A percentile compares a stretch with the other conserved stretches of the same genome.
These are phyloP conservation scores for Gynostemma pentaphyllum DNA, from an alignment of 306 rosid genomes.

Conservation along the genomic window DNA sequence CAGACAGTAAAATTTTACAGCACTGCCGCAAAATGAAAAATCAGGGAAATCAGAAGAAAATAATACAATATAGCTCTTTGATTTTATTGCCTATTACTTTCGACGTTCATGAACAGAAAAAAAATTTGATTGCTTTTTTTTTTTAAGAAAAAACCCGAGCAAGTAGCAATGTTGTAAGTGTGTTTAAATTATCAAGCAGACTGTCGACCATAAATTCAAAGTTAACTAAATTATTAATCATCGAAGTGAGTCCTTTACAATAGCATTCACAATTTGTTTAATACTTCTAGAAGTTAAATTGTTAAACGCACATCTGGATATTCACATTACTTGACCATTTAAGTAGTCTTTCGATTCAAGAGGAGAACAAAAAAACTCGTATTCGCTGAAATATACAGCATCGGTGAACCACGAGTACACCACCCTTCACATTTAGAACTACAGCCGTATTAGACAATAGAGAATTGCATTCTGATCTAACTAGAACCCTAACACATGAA, in stretches of 20 bases:
- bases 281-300: neutral
- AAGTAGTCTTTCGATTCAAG: neutral
- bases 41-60: neutral
- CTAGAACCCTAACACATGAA: neutral
- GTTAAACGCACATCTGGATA: neutral
- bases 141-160: neutral
- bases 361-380: neutral
- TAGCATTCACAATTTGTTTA: neutral
- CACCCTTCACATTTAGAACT: neutral
- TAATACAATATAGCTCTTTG: neutral
- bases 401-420: neutral
- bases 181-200: neutral
- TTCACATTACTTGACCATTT: neutral
- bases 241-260: neutral
- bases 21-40: neutral
- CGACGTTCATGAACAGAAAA: neutral
- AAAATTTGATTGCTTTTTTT: neutral
- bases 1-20: neutral
- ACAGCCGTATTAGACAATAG: neutral
- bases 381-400: neutral
- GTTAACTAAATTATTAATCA: neutral
- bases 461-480: neutral
- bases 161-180: neutral
- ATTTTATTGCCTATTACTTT: neutral
- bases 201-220: neutral